Evolutionary conservation across 495 filamentous ascomycete genomes (phyloP), one percentile per base, ranked within the genome.

Genomic region (Aspergillus leporis): DNA sequence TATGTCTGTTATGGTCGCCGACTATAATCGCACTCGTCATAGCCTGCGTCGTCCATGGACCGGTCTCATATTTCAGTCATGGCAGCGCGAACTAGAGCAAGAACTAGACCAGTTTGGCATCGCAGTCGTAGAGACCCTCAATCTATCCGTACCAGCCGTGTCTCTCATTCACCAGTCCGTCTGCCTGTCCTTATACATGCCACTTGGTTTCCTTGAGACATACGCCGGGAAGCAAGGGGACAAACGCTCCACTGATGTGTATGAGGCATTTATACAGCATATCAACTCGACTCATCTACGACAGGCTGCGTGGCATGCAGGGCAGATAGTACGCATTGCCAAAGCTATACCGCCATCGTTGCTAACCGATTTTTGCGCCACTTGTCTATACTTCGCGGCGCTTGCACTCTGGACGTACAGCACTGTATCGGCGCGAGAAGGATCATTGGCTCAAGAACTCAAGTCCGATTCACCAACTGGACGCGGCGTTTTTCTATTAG

Each of bases 191-290:
- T 69, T 88, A 0, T 74, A 87, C 66, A 79, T 85, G 59, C 83
- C 83, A 0, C 74, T 87, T 0, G 85, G 87, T 52, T 85, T 88
- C 51, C 76, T 89, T 0, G 85, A 90, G 57, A 78, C 84, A 1
- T 86, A 88, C 52, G 82, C 83, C 0, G 85, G 85, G 0, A 83
- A 85, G 36, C 82, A 86, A 53, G 85, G 84, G 54, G 80, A 83
- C 54, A 81, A 86, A 52, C 83, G 86, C 62, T 81, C 84, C 1
- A 72, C 78, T 4, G 69, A 78, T 3, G 79, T 83, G 8, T 83
- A 81, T 43, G 76, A 81, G 12, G 72, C 71, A 0, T 73, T 86
- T 0, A 73, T 80, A 38, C 68, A 78, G 21, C 88, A 86, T 85
- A 78, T 81, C 1, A 65, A 70, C 1, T 79, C 70, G 16, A 47